Percentiles rank a stretch among this genome's conserved stretches.
These are phyloP conservation scores for Nicotiana paniculata DNA, from an alignment of 257 asterid genomes.

Conservation along the genomic window DNA sequence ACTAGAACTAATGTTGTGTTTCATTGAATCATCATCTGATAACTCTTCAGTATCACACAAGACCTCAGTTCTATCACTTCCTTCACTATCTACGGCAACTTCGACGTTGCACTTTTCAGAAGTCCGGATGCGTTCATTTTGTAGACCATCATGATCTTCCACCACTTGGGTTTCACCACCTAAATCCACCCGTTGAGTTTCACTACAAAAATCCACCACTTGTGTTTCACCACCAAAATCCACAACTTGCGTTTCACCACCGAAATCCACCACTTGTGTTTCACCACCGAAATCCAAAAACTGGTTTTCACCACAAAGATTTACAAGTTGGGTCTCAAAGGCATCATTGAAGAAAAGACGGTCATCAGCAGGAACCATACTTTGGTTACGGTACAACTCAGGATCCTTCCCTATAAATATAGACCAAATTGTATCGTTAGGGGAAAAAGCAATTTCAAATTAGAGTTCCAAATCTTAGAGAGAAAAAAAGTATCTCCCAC, in stretches of 20 bases:
- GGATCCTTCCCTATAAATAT: constrained; percentile 22
- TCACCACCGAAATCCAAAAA: constrained; percentile 14
- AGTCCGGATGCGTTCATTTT: constrained; percentile 19
- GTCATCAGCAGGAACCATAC: constrained; percentile 39
- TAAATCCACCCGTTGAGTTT: constrained; percentile 22
- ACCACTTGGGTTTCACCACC: constrained; percentile 51
- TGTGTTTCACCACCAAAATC: constrained; percentile 22
- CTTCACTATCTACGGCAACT: constrained; percentile 24
- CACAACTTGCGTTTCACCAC: constrained; percentile 18
- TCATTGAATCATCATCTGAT: constrained; percentile 30
- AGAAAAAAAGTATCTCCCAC: neutral
- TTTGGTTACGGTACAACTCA: constrained; percentile 21
- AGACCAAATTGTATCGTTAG: constrained; percentile 5
- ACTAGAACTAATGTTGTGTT: constrained; percentile 14
- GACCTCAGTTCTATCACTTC: constrained; percentile 32
- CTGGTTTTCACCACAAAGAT: constrained; percentile 17
- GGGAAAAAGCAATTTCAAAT: constrained; percentile 10
- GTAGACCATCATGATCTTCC: constrained; percentile 38
- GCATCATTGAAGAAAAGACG: constrained; percentile 38
- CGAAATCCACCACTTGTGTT: constrained; percentile 20
- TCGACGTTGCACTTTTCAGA: constrained; percentile 28
- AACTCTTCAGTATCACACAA: constrained; percentile 41
- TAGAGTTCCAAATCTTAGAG: constrained; percentile 5
- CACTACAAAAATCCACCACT: constrained; percentile 15
- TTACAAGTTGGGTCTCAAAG: constrained; percentile 42